Evolutionary conservation across 2,329 filamentous ascomycete species (phyloP).

Genomic region (Zymoseptoria ardabiliae): DNA sequence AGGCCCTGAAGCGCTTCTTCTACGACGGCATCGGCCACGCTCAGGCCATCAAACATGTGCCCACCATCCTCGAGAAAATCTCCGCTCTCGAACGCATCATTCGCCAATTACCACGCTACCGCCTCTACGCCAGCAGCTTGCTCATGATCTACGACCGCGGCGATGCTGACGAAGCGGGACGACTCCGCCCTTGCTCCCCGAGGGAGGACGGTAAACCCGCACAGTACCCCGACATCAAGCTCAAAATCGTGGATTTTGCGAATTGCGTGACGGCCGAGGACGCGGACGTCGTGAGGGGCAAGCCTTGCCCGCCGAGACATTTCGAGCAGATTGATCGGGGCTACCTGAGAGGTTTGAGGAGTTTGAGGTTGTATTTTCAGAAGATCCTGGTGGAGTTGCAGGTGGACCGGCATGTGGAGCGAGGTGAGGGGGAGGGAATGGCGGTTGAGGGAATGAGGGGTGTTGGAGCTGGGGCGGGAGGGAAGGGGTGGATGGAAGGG

Average conservation of each 20-base stretch:
- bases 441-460: constrained; percentile 64
- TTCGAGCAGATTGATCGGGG: constrained; percentile 77
- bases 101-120: constrained; percentile 69
- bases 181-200: constrained; percentile 20
- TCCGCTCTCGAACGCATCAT: constrained; percentile 78
- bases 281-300: constrained; percentile 37
- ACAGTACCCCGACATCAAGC: constrained; percentile 54
- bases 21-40: constrained; percentile 78
- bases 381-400: constrained; percentile 76
- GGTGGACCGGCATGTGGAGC: constrained; percentile 59
- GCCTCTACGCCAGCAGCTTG: constrained; percentile 91
- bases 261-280: constrained; percentile 93
- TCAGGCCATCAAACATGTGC: constrained; percentile 80
- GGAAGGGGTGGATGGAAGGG: constrained; percentile 17
- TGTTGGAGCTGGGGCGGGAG: constrained; percentile 56
- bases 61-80: constrained; percentile 77
- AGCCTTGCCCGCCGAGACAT: constrained; percentile 69
- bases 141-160: constrained; percentile 96
- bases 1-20: constrained; percentile 79
- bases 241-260: constrained; percentile 98
- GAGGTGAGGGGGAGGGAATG: constrained; percentile 67
- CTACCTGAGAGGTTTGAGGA: constrained; percentile 77
- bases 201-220: constrained; percentile 8
- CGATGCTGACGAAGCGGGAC: constrained; percentile 45
- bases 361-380: constrained; percentile 75